Percentiles rank a stretch among this genome's conserved stretches.
These are phyloP conservation scores for Citrullus colocynthis DNA, from an alignment of 306 rosid genomes.

Conservation along the genomic window DNA sequence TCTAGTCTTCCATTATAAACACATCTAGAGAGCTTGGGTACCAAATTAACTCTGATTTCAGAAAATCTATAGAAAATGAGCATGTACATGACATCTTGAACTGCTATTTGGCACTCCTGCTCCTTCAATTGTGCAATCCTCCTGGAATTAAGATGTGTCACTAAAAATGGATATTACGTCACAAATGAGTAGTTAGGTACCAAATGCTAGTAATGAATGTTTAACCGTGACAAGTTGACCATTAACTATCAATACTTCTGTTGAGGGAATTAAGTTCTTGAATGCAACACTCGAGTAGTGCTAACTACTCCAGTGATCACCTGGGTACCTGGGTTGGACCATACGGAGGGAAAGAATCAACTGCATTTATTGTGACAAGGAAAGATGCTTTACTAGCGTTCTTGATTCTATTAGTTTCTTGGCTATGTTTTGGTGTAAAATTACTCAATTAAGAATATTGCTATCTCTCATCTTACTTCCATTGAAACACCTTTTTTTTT, in stretches of 20 bases:
- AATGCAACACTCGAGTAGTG: neutral
- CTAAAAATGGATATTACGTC: conserved; percentile 13
- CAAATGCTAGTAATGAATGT: neutral
- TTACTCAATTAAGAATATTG: too few relatives aligned
- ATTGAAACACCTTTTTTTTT: too few relatives aligned
- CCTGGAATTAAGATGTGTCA: conserved; percentile 46
- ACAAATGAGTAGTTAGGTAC: neutral
- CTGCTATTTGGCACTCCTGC: conserved; percentile 60
- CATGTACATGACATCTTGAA: conserved; percentile 82
- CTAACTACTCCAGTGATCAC: neutral
- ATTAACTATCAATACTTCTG: conserved; percentile 2
- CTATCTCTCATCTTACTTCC: too few relatives aligned
- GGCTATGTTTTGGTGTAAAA: too few relatives aligned
- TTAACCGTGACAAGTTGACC: conserved; percentile 9
- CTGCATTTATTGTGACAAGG: too few relatives aligned
- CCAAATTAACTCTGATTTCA: conserved; percentile 70
- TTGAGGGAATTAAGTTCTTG: conserved; percentile 9
- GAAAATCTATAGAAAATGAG: conserved; percentile 67
- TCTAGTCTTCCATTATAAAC: conserved; percentile 79
- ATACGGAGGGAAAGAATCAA: too few relatives aligned
- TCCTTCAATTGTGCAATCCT: conserved; percentile 86
- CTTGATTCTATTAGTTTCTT: too few relatives aligned
- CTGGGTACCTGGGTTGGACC: neutral
- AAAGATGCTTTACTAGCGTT: too few relatives aligned
- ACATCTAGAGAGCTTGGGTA: conserved; percentile 78